Evolutionary conservation across 2,329 filamentous ascomycete genomes (phyloP), one percentile per base, ranked within the genome.

Genomic region (Aspergillus fumigatiaffinis): DNA sequence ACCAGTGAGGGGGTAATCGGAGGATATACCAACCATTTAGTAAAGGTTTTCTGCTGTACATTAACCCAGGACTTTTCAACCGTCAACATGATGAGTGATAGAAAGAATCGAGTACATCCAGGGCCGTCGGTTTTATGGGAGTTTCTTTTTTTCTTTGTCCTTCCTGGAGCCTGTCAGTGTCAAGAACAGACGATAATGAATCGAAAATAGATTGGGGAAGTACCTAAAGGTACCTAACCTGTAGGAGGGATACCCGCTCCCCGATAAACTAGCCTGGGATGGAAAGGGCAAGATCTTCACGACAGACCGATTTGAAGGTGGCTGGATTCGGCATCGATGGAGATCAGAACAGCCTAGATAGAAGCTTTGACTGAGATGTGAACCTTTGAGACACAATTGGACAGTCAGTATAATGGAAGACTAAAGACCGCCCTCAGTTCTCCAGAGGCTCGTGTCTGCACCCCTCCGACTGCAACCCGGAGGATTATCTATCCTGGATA

Each of bases 1-100:
- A 26, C 35, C 52, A 29, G 48, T 32, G 47, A 51, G 53, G 28
- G 57, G 38, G 7, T 21, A 12, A 29, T n/a, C 26, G 35, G 25
- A 51, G 14, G 3, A 44, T 46, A 28, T 4, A 62, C 66, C 8
- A 51, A 90, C 89, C 94, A 99, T 90, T 97, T 99, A 58, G 92
- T 96, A 77, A 99, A 99, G 28, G 94, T 99, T 84, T 97, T 99
- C 77, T 97, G 89, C 81, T 97, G 93, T 77, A 96, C 92, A 71
- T 82, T 84, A 68, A 87, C 80, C 84, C 84, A 86, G 76, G 84
- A 82, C 78, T 85, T 82, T 75, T 87, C 84, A 65, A 79, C 74
- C 67, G 74, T 73, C 71, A 78, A 76, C 77, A 79, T 79, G 63
- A 57, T 72, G 63, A 54, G 55, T 52, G 51, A 46, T 69, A 54